A percentile compares a stretch with the other conserved stretches of the same genome.
Conservation (phyloP, 208 protist genomes). For the Trypanosoma mega region DNA sequence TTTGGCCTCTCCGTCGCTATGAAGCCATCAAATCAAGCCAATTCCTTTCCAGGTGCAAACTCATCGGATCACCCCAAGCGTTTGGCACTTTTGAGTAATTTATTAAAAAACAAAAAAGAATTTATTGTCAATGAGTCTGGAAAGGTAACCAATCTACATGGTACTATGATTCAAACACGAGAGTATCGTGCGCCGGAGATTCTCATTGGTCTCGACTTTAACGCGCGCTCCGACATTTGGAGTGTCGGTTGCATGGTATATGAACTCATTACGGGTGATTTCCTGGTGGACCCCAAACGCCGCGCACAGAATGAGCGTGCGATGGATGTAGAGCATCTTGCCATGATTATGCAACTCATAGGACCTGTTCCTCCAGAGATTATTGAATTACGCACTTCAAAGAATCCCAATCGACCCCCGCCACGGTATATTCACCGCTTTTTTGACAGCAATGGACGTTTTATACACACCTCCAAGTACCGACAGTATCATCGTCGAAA, state of each 20-base stretch:
- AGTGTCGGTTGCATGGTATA: slow-evolving; percentile 89
- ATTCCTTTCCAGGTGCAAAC: neutral
- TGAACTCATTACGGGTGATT: slow-evolving; percentile 86
- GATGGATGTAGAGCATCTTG: slow-evolving; percentile 74
- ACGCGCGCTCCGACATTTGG: slow-evolving; percentile 89
- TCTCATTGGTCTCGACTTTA: slow-evolving; percentile 86
- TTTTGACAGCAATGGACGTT: slow-evolving; percentile 50
- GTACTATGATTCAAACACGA: slow-evolving; percentile 87
- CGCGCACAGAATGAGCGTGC: slow-evolving; percentile 45
- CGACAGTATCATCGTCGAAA: slow-evolving; percentile 37
- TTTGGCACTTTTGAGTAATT: slow-evolving; percentile 26
- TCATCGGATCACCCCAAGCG: slow-evolving; percentile 1
- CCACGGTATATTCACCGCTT: slow-evolving; percentile 67
- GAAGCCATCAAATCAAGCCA: slow-evolving; percentile 34
- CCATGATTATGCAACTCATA: slow-evolving; percentile 86
- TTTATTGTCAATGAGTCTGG: slow-evolving; percentile 57
- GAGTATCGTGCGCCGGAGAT: slow-evolving; percentile 92
- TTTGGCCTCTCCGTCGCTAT: slow-evolving; percentile 78
- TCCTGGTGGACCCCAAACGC: slow-evolving; percentile 87
- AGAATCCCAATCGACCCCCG: slow-evolving; percentile 18
- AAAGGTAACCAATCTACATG: slow-evolving; percentile 54
- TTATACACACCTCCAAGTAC: slow-evolving; percentile 61
- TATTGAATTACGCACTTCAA: slow-evolving; percentile 28
- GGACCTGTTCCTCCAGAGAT: slow-evolving; percentile 62
- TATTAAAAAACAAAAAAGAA: slow-evolving; percentile 55